Percentiles rank a stretch among this genome's conserved stretches.
phyloP scores from a whole-genome alignment of 2,329 filamentous ascomycete species.

The Phyllosticta ampelicida region DNA sequence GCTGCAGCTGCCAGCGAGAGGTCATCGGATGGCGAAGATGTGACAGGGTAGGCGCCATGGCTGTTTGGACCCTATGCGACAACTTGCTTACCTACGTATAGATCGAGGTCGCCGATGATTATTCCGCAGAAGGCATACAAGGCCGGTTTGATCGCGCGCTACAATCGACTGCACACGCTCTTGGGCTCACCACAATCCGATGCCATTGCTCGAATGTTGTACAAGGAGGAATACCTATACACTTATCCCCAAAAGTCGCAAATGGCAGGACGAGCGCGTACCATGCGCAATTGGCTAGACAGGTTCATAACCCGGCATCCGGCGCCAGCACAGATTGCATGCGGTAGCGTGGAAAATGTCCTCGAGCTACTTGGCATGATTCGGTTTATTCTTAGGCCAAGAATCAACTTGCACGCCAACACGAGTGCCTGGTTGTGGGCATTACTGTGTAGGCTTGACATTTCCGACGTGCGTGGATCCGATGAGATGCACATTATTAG shows the following conservation, averaged over 20 bases:
- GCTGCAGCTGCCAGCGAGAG: neutral
- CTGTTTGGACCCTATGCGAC: neutral
- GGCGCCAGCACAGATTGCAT: neutral
- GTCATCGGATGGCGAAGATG: constrained; percentile 11
- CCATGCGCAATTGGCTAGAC: neutral
- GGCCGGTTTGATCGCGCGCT: neutral
- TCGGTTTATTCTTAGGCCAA: neutral
- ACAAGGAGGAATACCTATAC: neutral
- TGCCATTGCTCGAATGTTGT: neutral
- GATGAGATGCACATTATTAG: constrained; percentile 66
- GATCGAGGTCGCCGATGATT: neutral
- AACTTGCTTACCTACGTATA: constrained; percentile 15
- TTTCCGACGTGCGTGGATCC: constrained; percentile 50
- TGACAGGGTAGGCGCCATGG: neutral
- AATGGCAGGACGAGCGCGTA: neutral
- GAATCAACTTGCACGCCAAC: constrained; percentile 45
- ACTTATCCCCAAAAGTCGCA: constrained; percentile 34
- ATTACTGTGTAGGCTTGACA: constrained; percentile 61
- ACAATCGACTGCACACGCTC: neutral
- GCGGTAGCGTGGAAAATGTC: neutral
- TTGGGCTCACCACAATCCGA: neutral
- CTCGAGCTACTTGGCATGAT: neutral
- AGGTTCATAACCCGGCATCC: neutral
- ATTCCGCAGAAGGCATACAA: neutral
- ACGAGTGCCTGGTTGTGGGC: constrained; percentile 82